Conservation (phyloP, 2,329 filamentous ascomycete genomes). For the Curvularia eragrostidis region DNA sequence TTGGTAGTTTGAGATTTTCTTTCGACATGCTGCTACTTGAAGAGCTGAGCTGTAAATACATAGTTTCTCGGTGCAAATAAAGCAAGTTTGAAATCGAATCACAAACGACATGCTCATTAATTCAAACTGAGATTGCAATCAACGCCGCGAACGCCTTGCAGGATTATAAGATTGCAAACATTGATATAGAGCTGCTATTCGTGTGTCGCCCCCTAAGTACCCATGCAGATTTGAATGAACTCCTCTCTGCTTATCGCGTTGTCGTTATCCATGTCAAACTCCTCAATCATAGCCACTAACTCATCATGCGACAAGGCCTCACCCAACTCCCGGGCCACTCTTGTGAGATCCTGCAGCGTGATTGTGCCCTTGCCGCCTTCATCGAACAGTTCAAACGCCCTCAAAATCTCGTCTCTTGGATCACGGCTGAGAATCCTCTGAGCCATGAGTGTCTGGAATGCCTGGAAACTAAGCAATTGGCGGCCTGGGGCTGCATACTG, state of each 20-base stretch:
- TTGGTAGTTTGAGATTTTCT: constrained; percentile 9
- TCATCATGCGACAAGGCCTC: constrained; percentile 94
- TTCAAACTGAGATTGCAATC: background rate
- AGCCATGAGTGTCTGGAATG: constrained; percentile 77
- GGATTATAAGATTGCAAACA: background rate
- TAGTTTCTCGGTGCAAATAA: constrained; percentile 43
- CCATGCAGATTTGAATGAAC: constrained; percentile 71
- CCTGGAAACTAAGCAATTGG: constrained; percentile 73
- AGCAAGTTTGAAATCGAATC: constrained; percentile 24
- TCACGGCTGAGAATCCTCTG: constrained; percentile 81
- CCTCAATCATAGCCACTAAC: constrained; percentile 93
- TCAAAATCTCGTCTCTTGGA: constrained; percentile 86
- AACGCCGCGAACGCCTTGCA: constrained; percentile 16
- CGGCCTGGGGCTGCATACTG: constrained; percentile 51
- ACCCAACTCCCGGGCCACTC: constrained; percentile 88
- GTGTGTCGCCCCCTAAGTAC: constrained; percentile 22
- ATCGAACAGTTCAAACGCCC: constrained; percentile 94
- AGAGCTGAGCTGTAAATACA: constrained; percentile 48
- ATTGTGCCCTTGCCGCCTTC: constrained; percentile 91
- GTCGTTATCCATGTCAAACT: constrained; percentile 94
- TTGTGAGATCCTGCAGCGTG: constrained; percentile 82
- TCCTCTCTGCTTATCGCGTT: constrained; percentile 72
- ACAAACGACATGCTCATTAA: background rate
- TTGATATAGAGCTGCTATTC: background rate
- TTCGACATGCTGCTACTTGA: constrained; percentile 13